These are phyloP conservation scores for Leptographium wingfieldii DNA, from an alignment of 2,329 filamentous ascomycete species.

Conservation along the genomic window DNA sequence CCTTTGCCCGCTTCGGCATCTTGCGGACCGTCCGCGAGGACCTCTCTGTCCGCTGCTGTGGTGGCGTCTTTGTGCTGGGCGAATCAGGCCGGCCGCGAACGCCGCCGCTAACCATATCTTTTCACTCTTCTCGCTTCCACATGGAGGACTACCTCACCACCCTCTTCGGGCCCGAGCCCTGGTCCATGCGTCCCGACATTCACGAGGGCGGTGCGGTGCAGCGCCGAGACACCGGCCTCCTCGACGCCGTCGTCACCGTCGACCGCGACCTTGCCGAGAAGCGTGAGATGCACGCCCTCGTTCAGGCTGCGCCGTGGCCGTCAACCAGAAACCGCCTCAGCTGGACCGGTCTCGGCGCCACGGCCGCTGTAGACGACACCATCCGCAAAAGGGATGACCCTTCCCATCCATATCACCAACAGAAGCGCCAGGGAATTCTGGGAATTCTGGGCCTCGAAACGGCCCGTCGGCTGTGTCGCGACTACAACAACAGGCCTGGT, in stretches of 20 bases:
- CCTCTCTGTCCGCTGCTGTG: conserved; percentile 24
- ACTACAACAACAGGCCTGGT: conserved; percentile 20
- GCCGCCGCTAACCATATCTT: neutral
- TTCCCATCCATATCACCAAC: neutral
- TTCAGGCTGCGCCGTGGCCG: conserved; percentile 4
- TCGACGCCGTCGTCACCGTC: conserved; percentile 23
- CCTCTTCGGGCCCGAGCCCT: conserved; percentile 20
- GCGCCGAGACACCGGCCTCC: conserved; percentile 12
- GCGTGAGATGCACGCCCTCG: conserved; percentile 27
- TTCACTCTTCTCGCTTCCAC: neutral
- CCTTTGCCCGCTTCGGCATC: conserved; percentile 25
- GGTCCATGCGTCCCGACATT: conserved; percentile 10
- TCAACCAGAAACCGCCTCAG: conserved; percentile 17
- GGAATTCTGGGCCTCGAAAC: conserved; percentile 22
- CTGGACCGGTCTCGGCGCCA: conserved; percentile 27
- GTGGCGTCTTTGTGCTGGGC: conserved; percentile 25
- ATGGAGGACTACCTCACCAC: conserved; percentile 24
- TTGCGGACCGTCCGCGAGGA: conserved; percentile 23
- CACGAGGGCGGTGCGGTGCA: neutral
- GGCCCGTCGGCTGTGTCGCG: conserved; percentile 20
- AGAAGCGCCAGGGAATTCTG: neutral
- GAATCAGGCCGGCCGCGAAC: neutral
- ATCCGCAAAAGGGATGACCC: neutral
- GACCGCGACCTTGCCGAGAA: conserved; percentile 28
- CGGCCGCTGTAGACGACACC: conserved; percentile 11